Evolutionary conservation across 2,329 filamentous ascomycete species (phyloP).

Genomic region (Verticillium isaacii): DNA sequence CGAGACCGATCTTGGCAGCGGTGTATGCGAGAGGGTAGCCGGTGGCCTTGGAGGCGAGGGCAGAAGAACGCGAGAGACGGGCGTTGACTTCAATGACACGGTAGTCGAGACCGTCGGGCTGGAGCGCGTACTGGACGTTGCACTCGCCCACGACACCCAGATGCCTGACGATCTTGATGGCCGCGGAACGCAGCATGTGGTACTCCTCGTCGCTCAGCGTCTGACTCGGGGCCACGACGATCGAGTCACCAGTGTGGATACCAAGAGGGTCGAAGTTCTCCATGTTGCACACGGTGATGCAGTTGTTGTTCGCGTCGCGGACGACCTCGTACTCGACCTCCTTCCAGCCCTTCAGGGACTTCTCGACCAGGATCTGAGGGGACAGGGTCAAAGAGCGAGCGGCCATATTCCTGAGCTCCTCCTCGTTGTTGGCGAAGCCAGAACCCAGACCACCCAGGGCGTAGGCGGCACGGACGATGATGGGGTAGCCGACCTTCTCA

Average conservation of each 20-base stretch:
- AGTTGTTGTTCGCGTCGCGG: conserved; percentile 95
- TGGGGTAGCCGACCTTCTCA: conserved; percentile 84
- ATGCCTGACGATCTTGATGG: conserved; percentile 97
- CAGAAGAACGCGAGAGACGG: conserved; percentile 94
- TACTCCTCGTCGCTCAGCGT: conserved; percentile 98
- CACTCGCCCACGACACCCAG: conserved; percentile 97
- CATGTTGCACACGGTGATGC: conserved; percentile 30
- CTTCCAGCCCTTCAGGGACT: conserved; percentile 99
- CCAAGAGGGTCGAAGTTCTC: conserved; percentile 98
- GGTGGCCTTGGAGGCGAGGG: conserved; percentile 94
- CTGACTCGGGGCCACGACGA: conserved; percentile 95
- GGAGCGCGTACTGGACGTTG: conserved; percentile 96
- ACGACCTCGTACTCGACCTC: conserved; percentile 99
- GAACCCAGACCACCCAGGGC: conserved; percentile 94
- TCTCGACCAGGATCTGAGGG: conserved; percentile 96
- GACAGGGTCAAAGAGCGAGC: conserved; percentile 89
- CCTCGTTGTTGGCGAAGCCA: conserved; percentile 89
- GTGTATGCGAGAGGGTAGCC: conserved; percentile 97
- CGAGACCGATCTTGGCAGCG: conserved; percentile 95
- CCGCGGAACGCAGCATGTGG: conserved; percentile 96
- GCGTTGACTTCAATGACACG: conserved; percentile 99
- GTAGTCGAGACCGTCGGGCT: conserved; percentile 96
- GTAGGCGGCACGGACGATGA: conserved; percentile 96
- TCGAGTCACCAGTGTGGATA: conserved; percentile 97
- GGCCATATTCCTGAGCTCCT: conserved; percentile 90